phyloP scores from a whole-genome alignment of 2,329 filamentous ascomycete species.

The Aspergillus ochraceoroseus region DNA sequence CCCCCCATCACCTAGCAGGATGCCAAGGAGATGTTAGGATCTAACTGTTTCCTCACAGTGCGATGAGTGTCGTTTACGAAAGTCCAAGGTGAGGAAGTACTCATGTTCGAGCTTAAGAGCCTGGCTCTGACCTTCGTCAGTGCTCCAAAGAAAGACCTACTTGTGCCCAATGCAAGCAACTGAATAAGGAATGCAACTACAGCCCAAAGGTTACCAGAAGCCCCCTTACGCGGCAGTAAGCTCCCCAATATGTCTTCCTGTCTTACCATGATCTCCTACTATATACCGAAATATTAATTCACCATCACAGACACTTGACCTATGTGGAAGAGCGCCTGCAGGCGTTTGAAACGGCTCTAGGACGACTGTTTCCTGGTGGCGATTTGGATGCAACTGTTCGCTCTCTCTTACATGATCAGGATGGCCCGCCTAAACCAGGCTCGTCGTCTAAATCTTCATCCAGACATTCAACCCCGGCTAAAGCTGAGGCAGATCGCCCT shows the following conservation, averaged over 20 bases:
- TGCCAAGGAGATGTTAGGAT: not conserved
- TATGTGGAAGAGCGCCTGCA: conserved; percentile 40
- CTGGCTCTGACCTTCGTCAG: conserved; percentile 19
- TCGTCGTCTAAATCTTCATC: conserved; percentile 38
- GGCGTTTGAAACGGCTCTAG: conserved; percentile 37
- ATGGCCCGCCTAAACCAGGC: conserved; percentile 27
- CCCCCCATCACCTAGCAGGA: not conserved
- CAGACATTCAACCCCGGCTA: conserved; percentile 37
- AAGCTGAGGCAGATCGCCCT: conserved; percentile 31
- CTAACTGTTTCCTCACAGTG: conserved; percentile 25
- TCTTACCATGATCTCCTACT: not conserved
- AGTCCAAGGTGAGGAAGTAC: conserved; percentile 33
- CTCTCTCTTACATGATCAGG: conserved; percentile 37
- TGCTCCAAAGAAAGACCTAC: conserved; percentile 42
- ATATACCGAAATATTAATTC: conserved; percentile 15
- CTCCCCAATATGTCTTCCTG: conserved; percentile 2
- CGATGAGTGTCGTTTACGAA: conserved; percentile 40
- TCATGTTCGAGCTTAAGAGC: not conserved
- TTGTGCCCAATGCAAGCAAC: conserved; percentile 39
- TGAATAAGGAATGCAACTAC: conserved; percentile 41
- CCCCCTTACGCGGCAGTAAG: conserved; percentile 42
- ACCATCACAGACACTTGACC: conserved; percentile 34
- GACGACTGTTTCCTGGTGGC: conserved; percentile 38
- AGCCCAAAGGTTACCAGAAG: conserved; percentile 42
- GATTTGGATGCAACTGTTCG: conserved; percentile 39